A percentile compares a stretch with the other conserved stretches of the same genome.
phyloP scores from a whole-genome alignment of 2,329 filamentous ascomycete genomes.

The Cladorrhinum sp. region DNA sequence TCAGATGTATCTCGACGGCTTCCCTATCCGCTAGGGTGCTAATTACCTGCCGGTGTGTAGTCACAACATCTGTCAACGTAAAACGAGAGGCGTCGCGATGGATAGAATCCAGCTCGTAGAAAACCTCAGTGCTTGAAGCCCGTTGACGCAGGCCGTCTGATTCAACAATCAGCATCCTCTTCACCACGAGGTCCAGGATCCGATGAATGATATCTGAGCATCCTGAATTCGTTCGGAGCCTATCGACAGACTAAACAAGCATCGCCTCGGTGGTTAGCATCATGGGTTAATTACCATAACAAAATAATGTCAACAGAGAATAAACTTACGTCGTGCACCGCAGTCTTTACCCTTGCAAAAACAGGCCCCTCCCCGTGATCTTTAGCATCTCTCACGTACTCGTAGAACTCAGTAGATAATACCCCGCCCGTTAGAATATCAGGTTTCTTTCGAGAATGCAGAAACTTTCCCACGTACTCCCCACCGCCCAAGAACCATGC shows the following conservation, averaged over 20 bases:
- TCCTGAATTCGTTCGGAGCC: neutral
- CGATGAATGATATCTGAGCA: neutral
- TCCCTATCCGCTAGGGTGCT: neutral
- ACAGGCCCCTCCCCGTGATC: neutral
- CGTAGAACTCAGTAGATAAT: neutral
- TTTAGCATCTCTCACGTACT: neutral
- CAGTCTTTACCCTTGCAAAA: neutral
- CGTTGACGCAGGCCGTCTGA: neutral
- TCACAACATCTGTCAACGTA: too few species aligned
- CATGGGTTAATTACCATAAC: neutral
- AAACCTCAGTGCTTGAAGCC: neutral
- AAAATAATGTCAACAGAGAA: neutral
- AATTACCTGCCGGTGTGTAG: too few species aligned
- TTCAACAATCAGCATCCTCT: neutral
- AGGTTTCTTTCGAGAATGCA: neutral
- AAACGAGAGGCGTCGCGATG: neutral
- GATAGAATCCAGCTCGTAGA: neutral
- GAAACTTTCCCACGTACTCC: neutral
- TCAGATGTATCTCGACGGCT: neutral
- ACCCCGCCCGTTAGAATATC: neutral
- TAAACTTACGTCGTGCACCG: neutral
- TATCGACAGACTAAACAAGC: neutral
- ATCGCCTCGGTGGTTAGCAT: neutral
- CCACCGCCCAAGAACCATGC: neutral
- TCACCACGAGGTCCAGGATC: neutral